These are phyloP conservation scores for Aspergillus versicolor DNA, from an alignment of 2,329 filamentous ascomycete species.

Conservation along the genomic window DNA sequence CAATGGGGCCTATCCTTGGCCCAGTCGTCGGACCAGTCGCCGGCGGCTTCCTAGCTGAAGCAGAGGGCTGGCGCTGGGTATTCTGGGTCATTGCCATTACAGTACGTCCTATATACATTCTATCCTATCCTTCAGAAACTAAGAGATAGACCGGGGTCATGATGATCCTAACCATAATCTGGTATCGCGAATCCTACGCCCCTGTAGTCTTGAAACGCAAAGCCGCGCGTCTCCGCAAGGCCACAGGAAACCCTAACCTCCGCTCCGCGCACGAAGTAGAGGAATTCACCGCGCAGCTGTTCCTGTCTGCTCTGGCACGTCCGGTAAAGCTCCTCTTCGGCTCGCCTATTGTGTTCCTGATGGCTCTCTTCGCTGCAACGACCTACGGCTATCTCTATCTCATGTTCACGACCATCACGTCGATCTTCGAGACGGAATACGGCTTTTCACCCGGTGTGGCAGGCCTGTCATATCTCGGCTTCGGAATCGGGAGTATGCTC, in stretches of 20 bases:
- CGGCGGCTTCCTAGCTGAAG: slow-evolving; percentile 35
- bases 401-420: slow-evolving; percentile 51
- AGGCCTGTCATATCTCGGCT: slow-evolving; percentile 47
- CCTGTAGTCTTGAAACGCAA: slow-evolving; percentile 29
- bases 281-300: slow-evolving; percentile 37
- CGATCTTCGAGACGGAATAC: slow-evolving; percentile 48
- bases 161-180: slow-evolving; percentile 23
- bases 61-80: slow-evolving; percentile 39
- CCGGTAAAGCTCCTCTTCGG: slow-evolving; percentile 28
- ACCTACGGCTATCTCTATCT: slow-evolving; percentile 55
- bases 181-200: slow-evolving; percentile 33
- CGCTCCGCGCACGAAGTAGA: slow-evolving; percentile 30
- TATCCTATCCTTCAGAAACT: no score
- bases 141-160: slow-evolving; percentile 19
- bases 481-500: slow-evolving; percentile 39
- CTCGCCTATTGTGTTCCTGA: slow-evolving; percentile 41
- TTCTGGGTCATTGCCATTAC: slow-evolving; percentile 43
- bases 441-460: slow-evolving; percentile 42
- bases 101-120: slow-evolving; percentile 13
- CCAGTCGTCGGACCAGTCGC: slow-evolving; percentile 35
- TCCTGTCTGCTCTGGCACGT: slow-evolving; percentile 48
- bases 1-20: slow-evolving; percentile 46
- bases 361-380: slow-evolving; percentile 50
- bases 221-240: slow-evolving; percentile 26
- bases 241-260: slow-evolving; percentile 23